These are phyloP conservation scores for Blastobotrys terrestris DNA, from an alignment of 805 yeast species.

Conservation along the genomic window DNA sequence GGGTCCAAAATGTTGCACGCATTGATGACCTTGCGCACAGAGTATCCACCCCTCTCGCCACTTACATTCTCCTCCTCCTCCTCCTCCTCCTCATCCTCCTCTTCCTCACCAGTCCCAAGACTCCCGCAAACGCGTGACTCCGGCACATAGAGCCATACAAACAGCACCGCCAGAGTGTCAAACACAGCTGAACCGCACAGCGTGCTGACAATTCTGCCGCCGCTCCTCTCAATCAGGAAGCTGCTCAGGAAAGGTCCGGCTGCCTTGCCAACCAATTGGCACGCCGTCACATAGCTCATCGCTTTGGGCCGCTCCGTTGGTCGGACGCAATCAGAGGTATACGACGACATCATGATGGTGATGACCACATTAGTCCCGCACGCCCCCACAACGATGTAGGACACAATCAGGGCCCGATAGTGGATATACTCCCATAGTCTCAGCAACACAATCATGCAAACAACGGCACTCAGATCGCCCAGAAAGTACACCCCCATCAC, in stretches of 20 bases:
- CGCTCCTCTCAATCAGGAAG: slow-evolving; percentile 3
- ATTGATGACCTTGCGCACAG: neutral
- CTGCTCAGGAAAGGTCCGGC: slow-evolving; percentile 14
- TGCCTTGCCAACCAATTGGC: slow-evolving; percentile 15
- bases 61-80: neutral
- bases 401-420: slow-evolving; percentile 8
- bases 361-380: slow-evolving; percentile 12
- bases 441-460: slow-evolving; percentile 8
- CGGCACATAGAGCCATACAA: slow-evolving; percentile 7
- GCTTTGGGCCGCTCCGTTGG: slow-evolving; percentile 14
- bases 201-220: slow-evolving; percentile 1
- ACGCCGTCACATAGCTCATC: slow-evolving; percentile 15
- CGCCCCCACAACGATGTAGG: slow-evolving; percentile 9
- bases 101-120: neutral
- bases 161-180: slow-evolving; percentile 4
- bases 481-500: slow-evolving; percentile 9
- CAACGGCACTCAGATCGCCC: slow-evolving; percentile 8
- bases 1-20: slow-evolving; percentile 8
- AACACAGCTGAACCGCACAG: slow-evolving; percentile 2
- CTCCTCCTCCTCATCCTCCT: neutral
- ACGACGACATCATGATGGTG: slow-evolving; percentile 12
- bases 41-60: neutral
- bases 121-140: slow-evolving; percentile 5
- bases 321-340: slow-evolving; percentile 12
- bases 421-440: slow-evolving; percentile 3